Percentiles rank a stretch among this genome's conserved stretches.
These are phyloP conservation scores for Colletotrichum sidae DNA, from an alignment of 2,329 filamentous ascomycete genomes.

Conservation along the genomic window DNA sequence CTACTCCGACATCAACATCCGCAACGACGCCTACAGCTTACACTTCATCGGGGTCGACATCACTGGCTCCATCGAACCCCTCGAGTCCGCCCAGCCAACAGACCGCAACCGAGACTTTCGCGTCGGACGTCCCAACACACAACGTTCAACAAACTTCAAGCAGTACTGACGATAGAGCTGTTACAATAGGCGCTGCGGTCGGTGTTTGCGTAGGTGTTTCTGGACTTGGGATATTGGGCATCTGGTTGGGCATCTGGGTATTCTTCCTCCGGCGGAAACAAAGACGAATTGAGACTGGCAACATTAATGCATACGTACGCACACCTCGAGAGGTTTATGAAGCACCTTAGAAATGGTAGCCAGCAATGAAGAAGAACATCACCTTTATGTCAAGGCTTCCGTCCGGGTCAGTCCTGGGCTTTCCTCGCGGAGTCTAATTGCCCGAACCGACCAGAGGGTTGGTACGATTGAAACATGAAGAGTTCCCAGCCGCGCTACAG, in stretches of 20 bases:
- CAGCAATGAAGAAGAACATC: too few relatives aligned
- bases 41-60: not conserved
- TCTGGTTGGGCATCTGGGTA: not conserved
- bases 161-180: not conserved
- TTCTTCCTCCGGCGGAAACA: constrained; percentile 4
- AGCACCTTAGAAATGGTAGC: too few relatives aligned
- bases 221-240: not conserved
- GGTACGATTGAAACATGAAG: too few relatives aligned
- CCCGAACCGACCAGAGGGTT: too few relatives aligned
- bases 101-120: not conserved
- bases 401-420: too few relatives aligned
- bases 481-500: too few relatives aligned
- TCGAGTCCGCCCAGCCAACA: not conserved
- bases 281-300: not conserved
- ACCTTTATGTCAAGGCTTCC: too few relatives aligned
- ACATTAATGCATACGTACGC: too few relatives aligned
- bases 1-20: not conserved
- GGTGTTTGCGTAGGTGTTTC: constrained; percentile 3
- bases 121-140: not conserved
- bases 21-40: not conserved
- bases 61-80: not conserved
- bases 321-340: too few relatives aligned
- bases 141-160: not conserved
- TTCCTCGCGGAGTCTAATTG: too few relatives aligned
- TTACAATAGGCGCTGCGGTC: constrained; percentile 16